These are phyloP conservation scores for Coffea eugenioides DNA, from an alignment of 257 asterid species.

Conservation along the genomic window DNA sequence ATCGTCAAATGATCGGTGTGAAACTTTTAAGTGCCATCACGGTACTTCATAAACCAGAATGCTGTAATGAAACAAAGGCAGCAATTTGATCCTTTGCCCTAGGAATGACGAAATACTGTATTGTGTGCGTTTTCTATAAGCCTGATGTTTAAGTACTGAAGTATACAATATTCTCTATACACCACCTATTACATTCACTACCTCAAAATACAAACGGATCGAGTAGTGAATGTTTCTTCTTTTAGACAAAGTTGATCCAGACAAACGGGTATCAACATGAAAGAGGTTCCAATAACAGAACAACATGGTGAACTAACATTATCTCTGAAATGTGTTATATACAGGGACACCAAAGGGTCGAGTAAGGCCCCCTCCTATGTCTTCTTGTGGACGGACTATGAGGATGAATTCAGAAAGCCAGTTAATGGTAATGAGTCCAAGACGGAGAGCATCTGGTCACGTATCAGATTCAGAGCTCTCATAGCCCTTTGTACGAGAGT, in stretches of 20 bases:
- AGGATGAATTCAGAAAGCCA: constrained; percentile 69
- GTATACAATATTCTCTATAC: not conserved
- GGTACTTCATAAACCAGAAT: not conserved
- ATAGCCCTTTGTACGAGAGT: constrained; percentile 14
- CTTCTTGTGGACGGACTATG: constrained; percentile 42
- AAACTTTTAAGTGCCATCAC: not conserved
- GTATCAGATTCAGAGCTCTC: constrained; percentile 77
- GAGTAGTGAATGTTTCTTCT: not conserved
- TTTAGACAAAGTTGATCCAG: not conserved
- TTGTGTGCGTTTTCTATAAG: not conserved
- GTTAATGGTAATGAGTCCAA: constrained; percentile 43
- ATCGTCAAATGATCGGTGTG: not conserved
- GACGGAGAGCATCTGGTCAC: constrained; percentile 60
- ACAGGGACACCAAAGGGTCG: constrained; percentile 69
- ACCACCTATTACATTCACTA: not conserved
- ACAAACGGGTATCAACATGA: not conserved
- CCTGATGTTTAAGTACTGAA: not conserved
- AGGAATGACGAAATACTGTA: not conserved
- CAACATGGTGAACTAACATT: not conserved
- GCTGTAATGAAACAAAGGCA: not conserved
- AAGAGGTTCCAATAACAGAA: not conserved
- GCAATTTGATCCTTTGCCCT: not conserved
- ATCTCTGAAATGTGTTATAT: constrained; percentile 6
- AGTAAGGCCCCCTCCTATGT: constrained; percentile 60
- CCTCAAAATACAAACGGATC: not conserved